A percentile compares a stretch with the other conserved stretches of the same genome.
phyloP scores from a whole-genome alignment of 805 yeast genomes.

The Zygosaccharomyces bisporus region DNA sequence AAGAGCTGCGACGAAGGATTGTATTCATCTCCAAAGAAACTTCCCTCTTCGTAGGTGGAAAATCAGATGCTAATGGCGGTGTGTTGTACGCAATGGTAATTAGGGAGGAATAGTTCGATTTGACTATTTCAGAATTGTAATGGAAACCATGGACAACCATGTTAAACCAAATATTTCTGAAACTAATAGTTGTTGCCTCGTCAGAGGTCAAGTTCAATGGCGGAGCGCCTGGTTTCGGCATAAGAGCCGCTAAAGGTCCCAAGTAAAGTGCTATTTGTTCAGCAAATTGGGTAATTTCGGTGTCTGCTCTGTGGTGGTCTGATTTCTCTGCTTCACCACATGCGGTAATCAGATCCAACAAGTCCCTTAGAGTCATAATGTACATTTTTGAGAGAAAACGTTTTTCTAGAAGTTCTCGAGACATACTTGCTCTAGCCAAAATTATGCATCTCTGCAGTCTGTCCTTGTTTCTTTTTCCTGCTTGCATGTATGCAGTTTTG shows the following conservation, averaged over 20 bases:
- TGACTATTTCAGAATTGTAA: constrained; percentile 51
- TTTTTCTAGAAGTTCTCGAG: constrained; percentile 33
- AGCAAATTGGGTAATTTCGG: constrained; percentile 67
- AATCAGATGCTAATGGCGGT: constrained; percentile 82
- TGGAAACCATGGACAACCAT: constrained; percentile 87
- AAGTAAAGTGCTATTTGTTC: constrained; percentile 60
- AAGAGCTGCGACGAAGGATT: constrained; percentile 83
- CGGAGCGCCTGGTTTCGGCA: constrained; percentile 53
- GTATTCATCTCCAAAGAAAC: constrained; percentile 90
- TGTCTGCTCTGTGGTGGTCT: constrained; percentile 77
- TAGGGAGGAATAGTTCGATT: constrained; percentile 46
- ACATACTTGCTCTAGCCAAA: constrained; percentile 48
- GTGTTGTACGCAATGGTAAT: constrained; percentile 76
- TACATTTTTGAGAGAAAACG: constrained; percentile 42
- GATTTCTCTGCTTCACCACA: constrained; percentile 74
- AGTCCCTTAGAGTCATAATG: constrained; percentile 56
- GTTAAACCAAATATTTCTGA: constrained; percentile 92
- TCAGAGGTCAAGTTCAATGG: constrained; percentile 41
- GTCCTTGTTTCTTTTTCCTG: constrained; percentile 42
- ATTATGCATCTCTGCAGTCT: constrained; percentile 40
- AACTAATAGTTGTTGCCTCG: constrained; percentile 51
- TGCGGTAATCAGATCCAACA: constrained; percentile 62
- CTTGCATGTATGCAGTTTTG: constrained; percentile 46
- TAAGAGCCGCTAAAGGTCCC: constrained; percentile 67
- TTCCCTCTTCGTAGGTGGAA: constrained; percentile 78